Evolutionary conservation across 2,329 filamentous ascomycete species (phyloP), one percentile per base, ranked within the genome.

Genomic region (Verticillium tricorpus): DNA sequence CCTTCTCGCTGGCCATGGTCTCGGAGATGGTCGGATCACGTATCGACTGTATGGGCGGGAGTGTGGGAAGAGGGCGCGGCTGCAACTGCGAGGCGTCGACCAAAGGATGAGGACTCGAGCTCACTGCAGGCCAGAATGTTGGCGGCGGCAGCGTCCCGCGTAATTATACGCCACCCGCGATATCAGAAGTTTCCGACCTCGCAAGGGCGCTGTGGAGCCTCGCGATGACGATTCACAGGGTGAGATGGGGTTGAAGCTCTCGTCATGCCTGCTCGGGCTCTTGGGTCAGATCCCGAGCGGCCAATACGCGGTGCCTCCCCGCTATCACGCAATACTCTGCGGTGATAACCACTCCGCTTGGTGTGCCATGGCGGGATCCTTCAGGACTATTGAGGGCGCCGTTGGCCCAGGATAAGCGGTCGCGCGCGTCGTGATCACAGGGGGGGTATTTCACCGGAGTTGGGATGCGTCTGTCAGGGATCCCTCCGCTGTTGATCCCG

Each of bases 291-390:
- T 17, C 37, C 9, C 62, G 56, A n/a, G n/a, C 39, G 17, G 39
- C 17, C 39, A n/a, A 50, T 52, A 40, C 60, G 50, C 59, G 61
- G 61, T 59, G 57, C 32, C 52, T 52, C 62, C 57, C 62, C 62
- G 60, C 62, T 58, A 62, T 63, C 55, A 60, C 60, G 60, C 62
- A 58, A 63, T 60, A 32, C 15, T 8, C 22, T 56, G 50, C 50
- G 34, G 40, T 35, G 58, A 50, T 35, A 52, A 56, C 45, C 31
- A 45, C 39, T 19, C 17, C 39, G 17, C 39, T 45, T 45, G 39
- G 39, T 45, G 17, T 19, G 39, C n/a, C 8, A 45, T n/a, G 17
- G n/a, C 8, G 17, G 39, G 17, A 19, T 19, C 39, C 17, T 45
- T 19, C 39, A 6, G 39, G 39, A 17, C 39, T 17, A n/a, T 45